A percentile compares a stretch with the other conserved stretches of the same genome.
Evolutionary conservation across 495 filamentous ascomycete species (phyloP).

Genomic region (Hypoxylon lenormandii): DNA sequence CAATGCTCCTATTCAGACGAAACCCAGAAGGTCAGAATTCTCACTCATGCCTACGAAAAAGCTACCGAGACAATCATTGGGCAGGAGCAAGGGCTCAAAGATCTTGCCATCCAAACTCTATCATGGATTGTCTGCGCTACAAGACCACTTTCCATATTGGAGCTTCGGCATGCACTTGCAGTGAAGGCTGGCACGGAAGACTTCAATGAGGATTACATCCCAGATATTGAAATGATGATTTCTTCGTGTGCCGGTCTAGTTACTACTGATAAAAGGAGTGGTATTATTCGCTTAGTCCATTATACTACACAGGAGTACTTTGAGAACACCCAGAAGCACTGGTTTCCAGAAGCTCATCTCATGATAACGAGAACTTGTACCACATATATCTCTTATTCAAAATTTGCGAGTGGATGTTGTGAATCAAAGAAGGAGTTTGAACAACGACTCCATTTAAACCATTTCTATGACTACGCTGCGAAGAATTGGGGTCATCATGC

Average conservation of each 20-base stretch:
- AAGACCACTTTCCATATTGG: conserved; percentile 54
- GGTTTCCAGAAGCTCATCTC: conserved; percentile 54
- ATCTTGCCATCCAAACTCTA: conserved; percentile 55
- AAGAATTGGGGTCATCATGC: conserved; percentile 62
- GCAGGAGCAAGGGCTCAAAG: conserved; percentile 46
- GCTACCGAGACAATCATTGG: conserved; percentile 60
- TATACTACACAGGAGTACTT: conserved; percentile 69
- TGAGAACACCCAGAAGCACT: conserved; percentile 49
- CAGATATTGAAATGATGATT: conserved; percentile 54
- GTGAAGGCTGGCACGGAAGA: conserved; percentile 46
- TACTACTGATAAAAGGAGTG: conserved; percentile 60
- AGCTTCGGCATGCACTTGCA: conserved; percentile 65
- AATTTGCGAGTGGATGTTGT: conserved; percentile 38
- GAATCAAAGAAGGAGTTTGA: conserved; percentile 46
- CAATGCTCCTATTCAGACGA: neutral
- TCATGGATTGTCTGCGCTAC: conserved; percentile 61
- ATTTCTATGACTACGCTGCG: conserved; percentile 59
- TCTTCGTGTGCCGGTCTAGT: conserved; percentile 68
- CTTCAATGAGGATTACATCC: conserved; percentile 57
- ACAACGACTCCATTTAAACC: conserved; percentile 45
- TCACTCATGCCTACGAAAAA: conserved; percentile 57
- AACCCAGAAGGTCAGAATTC: conserved; percentile 23
- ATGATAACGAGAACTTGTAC: conserved; percentile 57
- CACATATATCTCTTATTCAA: conserved; percentile 59
- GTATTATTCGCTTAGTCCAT: conserved; percentile 66